These are phyloP conservation scores for Xylariaceae sp. DNA, from an alignment of 2,329 filamentous ascomycete species.

Conservation along the genomic window DNA sequence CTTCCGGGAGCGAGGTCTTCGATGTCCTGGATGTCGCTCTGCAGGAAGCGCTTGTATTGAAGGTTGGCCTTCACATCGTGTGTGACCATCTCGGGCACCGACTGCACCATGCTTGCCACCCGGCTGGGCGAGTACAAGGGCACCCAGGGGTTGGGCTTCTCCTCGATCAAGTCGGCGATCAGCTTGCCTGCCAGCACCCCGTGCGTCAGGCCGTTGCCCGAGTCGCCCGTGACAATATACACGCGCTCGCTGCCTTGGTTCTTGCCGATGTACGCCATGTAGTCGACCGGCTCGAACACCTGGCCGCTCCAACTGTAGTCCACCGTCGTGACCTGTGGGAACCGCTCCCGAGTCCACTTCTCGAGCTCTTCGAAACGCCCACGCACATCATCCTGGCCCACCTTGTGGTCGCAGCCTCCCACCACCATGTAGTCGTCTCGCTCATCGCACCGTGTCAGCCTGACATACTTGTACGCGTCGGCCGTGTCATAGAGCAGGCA, in stretches of 20 bases:
- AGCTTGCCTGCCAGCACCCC: slow-evolving; percentile 42
- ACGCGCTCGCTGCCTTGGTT: slow-evolving; percentile 47
- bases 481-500: slow-evolving; percentile 51
- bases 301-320: slow-evolving; percentile 56
- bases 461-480: slow-evolving; percentile 51
- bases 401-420: slow-evolving; percentile 53
- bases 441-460: slow-evolving; percentile 47
- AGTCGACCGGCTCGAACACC: slow-evolving; percentile 50
- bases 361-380: slow-evolving; percentile 47
- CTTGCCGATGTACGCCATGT: slow-evolving; percentile 50
- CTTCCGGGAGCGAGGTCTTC: slow-evolving; percentile 45
- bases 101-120: slow-evolving; percentile 39
- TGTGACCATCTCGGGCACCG: slow-evolving; percentile 38
- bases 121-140: slow-evolving; percentile 47
- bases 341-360: slow-evolving; percentile 47
- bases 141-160: slow-evolving; percentile 43
- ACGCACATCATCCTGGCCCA: slow-evolving; percentile 44
- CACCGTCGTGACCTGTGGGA: slow-evolving; percentile 41
- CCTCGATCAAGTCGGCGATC: slow-evolving; percentile 49
- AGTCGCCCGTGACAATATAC: slow-evolving; percentile 52
- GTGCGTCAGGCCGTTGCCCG: slow-evolving; percentile 52
- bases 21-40: slow-evolving; percentile 44
- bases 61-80: slow-evolving; percentile 51
- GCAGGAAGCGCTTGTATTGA: slow-evolving; percentile 50
- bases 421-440: slow-evolving; percentile 50